Evolutionary conservation across 306 rosid species (phyloP), one percentile per base, ranked within the genome.

Genomic region (Sechiopsis laciniata): DNA sequence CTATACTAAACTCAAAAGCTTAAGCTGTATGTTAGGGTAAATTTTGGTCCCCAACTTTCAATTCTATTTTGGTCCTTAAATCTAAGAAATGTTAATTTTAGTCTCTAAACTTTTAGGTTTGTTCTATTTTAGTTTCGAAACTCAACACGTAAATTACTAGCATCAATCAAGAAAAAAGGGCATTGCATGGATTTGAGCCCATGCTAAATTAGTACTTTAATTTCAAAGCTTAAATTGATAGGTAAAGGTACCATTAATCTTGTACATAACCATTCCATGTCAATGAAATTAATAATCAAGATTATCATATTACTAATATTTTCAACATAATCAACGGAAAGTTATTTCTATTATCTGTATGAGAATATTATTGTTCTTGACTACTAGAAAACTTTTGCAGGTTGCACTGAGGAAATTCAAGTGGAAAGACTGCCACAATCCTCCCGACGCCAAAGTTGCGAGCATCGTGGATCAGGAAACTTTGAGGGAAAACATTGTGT

Each of bases 401-500:
- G 98, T 93, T 75, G 87, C 84, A 40, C 74, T 80, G 90, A 87
- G 96, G 87, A 93, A 88, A 73, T 87, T 88, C 72, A 84, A 84
- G 83, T 93, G 98, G 98, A 90, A 90, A 81, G 96, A 90, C 58
- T 93, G 98, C 81, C 75, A 53, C 80, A 85, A 78, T 73, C 98
- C 98, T 75, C 82, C 82, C 51, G 78, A 85, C 69, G 82, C 87
- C 15, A 84, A 82, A 76, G 76, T 90, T 71, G 97, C 91, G 11
- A 71, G 83, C 61, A 83, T 90, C 71, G 75, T 93, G 57, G 98
- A 93, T 72, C 91, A 93, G 26, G 98, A 85, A 78, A 73, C 87
- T 51, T 88, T 88, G 76, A 84, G 98, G 80, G 98, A 88, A 76
- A 88, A 90, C 46, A 60, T 90, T 66, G 90, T 93, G 75, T 93